Conservation (phyloP, 805 yeast genomes). For the Saccharomycopsis amapae region DNA sequence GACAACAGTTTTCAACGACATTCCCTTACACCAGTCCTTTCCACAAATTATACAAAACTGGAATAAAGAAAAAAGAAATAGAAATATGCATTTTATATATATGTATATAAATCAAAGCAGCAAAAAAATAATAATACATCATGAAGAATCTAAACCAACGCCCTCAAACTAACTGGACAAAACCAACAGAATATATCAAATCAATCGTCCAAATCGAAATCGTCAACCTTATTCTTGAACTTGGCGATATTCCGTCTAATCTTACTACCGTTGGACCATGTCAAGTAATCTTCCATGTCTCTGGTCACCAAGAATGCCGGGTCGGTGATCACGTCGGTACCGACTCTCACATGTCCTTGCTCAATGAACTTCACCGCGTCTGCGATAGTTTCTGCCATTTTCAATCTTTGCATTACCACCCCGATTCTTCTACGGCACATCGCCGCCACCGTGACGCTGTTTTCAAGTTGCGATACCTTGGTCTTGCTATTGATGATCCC, state of each 20-base stretch:
- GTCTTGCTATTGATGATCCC: conserved; percentile 85
- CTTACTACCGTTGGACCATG: conserved; percentile 97
- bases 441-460: conserved; percentile 86
- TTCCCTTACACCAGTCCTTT: too few relatives aligned
- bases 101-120: too few relatives aligned
- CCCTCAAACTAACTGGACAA: not conserved
- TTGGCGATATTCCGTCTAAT: conserved; percentile 83
- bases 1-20: too few relatives aligned
- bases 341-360: conserved; percentile 97
- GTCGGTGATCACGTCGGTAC: conserved; percentile 92
- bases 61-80: too few relatives aligned
- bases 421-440: conserved; percentile 88
- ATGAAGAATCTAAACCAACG: too few relatives aligned
- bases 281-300: conserved; percentile 90
- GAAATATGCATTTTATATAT: too few relatives aligned
- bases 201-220: conserved; percentile 37
- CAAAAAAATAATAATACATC: too few relatives aligned
- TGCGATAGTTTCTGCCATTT: conserved; percentile 82
- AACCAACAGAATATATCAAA: not conserved
- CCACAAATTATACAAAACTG: too few relatives aligned
- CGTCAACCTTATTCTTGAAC: conserved; percentile 70
- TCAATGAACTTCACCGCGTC: conserved; percentile 92
- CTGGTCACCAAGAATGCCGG: conserved; percentile 92
- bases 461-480: conserved; percentile 87
- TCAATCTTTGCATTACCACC: conserved; percentile 87